phyloP scores from a whole-genome alignment of 2,329 filamentous ascomycete species.

The Ceratocystis smalleyi region DNA sequence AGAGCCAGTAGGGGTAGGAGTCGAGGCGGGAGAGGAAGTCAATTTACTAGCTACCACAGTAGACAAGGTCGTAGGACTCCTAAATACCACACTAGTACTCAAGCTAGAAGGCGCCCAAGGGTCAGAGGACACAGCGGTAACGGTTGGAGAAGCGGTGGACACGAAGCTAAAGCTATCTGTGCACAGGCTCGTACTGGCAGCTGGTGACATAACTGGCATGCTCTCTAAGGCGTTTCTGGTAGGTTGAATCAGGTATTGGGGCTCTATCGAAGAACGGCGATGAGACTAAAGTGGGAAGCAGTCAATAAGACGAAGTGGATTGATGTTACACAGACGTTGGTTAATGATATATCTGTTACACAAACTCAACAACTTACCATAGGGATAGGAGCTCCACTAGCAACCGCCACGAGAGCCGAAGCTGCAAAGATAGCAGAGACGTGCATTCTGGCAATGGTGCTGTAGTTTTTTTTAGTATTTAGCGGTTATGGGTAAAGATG shows the following conservation, averaged over 20 bases:
- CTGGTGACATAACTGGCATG: background rate
- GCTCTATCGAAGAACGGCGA: background rate
- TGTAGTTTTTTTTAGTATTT: background rate
- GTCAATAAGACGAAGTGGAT: background rate
- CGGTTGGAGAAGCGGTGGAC: background rate
- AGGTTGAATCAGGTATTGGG: background rate
- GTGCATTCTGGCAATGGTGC: conserved; percentile 8
- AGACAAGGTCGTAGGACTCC: background rate
- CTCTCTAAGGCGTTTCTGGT: background rate
- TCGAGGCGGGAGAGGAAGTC: background rate
- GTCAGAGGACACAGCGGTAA: background rate
- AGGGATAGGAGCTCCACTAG: conserved; percentile 7
- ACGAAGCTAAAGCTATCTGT: background rate
- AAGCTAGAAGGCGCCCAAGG: conserved; percentile 9
- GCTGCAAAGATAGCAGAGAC: conserved; percentile 11
- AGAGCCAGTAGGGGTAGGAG: background rate
- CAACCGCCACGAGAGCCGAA: conserved; percentile 10
- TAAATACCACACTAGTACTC: conserved; percentile 2
- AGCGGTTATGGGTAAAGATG: background rate
- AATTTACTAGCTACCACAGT: background rate
- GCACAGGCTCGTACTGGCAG: background rate
- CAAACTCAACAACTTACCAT: background rate
- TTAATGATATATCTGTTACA: background rate
- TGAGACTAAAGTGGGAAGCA: background rate
- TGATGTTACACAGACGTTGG: background rate